phyloP scores from a whole-genome alignment of 2,329 filamentous ascomycete genomes.

The Hymenoscyphus repandus region DNA sequence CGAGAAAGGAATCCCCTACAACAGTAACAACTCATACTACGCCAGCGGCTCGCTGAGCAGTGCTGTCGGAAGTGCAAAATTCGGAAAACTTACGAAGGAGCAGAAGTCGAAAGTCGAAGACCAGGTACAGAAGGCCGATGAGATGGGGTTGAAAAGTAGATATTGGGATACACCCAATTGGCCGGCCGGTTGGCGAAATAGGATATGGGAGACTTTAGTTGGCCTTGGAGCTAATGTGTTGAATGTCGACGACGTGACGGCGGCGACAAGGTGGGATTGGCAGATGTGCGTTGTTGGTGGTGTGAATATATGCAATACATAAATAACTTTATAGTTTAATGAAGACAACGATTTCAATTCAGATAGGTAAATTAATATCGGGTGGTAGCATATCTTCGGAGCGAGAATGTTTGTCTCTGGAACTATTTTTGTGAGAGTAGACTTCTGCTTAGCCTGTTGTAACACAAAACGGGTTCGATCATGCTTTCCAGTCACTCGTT shows the following conservation, averaged over 20 bases:
- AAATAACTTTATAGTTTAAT: too few relatives aligned
- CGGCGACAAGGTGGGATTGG: conserved; percentile 24
- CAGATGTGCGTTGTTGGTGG: conserved; percentile 9
- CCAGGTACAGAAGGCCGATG: conserved; percentile 29
- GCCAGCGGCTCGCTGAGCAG: conserved; percentile 18
- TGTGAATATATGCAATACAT: not conserved
- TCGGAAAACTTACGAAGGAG: conserved; percentile 7
- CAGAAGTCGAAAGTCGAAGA: conserved; percentile 19
- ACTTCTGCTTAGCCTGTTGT: not conserved
- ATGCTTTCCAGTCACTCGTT: not conserved
- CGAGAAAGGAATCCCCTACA: conserved; percentile 12
- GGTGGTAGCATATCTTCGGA: too few relatives aligned
- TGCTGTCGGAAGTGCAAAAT: conserved; percentile 16
- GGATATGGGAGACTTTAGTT: conserved; percentile 36
- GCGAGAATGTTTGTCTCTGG: not conserved
- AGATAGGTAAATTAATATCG: too few relatives aligned
- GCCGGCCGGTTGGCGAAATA: conserved; percentile 34
- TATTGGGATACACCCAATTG: conserved; percentile 39
- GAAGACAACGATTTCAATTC: too few relatives aligned
- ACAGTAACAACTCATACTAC: conserved; percentile 23
- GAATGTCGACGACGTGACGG: conserved; percentile 38
- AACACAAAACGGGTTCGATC: not conserved
- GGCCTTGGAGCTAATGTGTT: conserved; percentile 35
- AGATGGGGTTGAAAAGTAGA: conserved; percentile 32
- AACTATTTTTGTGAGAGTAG: not conserved